A percentile compares a stretch with the other conserved stretches of the same genome.
phyloP scores from a whole-genome alignment of 2,329 filamentous ascomycete genomes.

The Rasamsonia emersonii region DNA sequence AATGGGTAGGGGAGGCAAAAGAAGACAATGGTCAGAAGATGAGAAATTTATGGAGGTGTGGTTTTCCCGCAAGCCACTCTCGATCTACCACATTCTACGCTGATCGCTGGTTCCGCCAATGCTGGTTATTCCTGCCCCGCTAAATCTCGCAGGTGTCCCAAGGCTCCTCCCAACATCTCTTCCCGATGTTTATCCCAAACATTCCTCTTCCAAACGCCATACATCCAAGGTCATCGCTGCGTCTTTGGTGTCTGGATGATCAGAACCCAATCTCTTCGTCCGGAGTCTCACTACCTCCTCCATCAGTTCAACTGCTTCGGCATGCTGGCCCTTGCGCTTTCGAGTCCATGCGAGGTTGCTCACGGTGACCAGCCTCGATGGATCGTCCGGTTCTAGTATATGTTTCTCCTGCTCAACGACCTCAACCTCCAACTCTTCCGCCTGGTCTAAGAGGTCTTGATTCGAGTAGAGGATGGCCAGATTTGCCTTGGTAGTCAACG shows the following conservation, averaged over 20 bases:
- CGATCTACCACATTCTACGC: too few relatives aligned
- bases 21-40: too few relatives aligned
- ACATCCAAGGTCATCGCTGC: constrained; percentile 4
- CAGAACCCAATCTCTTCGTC: constrained; percentile 6
- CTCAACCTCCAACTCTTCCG: constrained; percentile 7
- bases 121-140: too few relatives aligned
- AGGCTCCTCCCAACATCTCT: too few relatives aligned
- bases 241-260: constrained; percentile 7
- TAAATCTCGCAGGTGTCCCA: too few relatives aligned
- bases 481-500: neutral
- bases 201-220: constrained; percentile 7
- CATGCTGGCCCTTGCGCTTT: constrained; percentile 4
- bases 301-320: constrained; percentile 8
- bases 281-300: constrained; percentile 1
- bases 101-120: too few relatives aligned
- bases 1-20: too few relatives aligned
- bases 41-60: too few relatives aligned
- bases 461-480: constrained; percentile 2
- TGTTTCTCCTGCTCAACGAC: constrained; percentile 8
- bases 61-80: too few relatives aligned
- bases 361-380: constrained; percentile 7
- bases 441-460: constrained; percentile 4
- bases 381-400: constrained; percentile 9
- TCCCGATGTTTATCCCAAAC: too few relatives aligned
- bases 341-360: constrained; percentile 3